Percentiles rank a stretch among this genome's conserved stretches.
These are phyloP conservation scores for Exophiala sp. DNA, from an alignment of 2,329 filamentous ascomycete genomes.

Conservation along the genomic window DNA sequence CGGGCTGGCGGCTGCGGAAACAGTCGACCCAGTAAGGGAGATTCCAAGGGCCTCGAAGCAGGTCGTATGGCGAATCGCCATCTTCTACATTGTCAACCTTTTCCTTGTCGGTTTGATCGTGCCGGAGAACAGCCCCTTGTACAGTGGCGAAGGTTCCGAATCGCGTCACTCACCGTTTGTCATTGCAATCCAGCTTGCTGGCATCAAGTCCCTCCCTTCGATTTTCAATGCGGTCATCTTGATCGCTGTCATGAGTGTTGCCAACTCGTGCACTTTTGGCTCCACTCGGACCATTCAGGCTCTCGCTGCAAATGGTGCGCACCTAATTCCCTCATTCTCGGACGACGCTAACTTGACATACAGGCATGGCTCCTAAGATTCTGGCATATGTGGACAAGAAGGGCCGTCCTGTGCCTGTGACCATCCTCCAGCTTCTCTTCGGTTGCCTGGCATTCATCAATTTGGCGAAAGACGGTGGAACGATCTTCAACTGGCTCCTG, in stretches of 20 bases:
- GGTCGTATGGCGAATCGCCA: constrained; percentile 85
- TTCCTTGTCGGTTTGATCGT: constrained; percentile 77
- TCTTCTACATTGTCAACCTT: constrained; percentile 83
- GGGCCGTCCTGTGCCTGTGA: constrained; percentile 71
- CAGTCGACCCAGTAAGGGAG: constrained; percentile 58
- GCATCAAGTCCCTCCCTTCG: constrained; percentile 72
- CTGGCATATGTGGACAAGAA: constrained; percentile 76
- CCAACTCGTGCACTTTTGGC: constrained; percentile 86
- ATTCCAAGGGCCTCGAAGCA: constrained; percentile 84
- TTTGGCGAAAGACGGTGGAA: constrained; percentile 41
- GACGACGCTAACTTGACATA: constrained; percentile 5
- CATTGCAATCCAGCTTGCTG: constrained; percentile 79
- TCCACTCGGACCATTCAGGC: constrained; percentile 85
- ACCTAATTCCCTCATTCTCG: not conserved
- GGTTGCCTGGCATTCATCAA: constrained; percentile 76
- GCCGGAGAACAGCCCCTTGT: constrained; percentile 57
- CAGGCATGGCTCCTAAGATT: constrained; percentile 66
- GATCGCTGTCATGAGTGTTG: constrained; percentile 80
- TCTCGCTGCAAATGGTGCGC: constrained; percentile 49
- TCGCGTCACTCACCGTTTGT: constrained; percentile 83
- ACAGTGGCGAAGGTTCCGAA: constrained; percentile 56
- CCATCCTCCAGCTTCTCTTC: constrained; percentile 59
- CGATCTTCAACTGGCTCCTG: constrained; percentile 71
- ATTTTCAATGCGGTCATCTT: constrained; percentile 93
- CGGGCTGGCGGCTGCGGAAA: constrained; percentile 55